A percentile compares a stretch with the other conserved stretches of the same genome.
Evolutionary conservation across 2,329 filamentous ascomycete species (phyloP).

Genomic region (Clathrospora elynae): DNA sequence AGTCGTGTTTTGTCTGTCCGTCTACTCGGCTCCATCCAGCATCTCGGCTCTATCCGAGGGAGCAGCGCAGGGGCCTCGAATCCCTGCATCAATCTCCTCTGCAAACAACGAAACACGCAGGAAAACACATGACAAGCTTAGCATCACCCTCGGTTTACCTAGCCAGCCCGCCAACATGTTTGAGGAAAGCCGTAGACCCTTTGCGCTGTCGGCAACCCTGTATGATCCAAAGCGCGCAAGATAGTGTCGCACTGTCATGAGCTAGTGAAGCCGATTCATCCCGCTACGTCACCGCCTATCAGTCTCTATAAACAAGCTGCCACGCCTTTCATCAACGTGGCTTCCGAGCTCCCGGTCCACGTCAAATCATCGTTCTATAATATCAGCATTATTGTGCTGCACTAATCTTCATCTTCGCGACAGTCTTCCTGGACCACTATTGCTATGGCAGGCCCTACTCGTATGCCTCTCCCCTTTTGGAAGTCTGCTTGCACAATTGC

Average conservation of each 20-base stretch:
- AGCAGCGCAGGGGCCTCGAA: constrained; percentile 7
- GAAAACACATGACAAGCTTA: not conserved
- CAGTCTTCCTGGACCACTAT: not conserved
- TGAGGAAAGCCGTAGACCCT: constrained; percentile 9
- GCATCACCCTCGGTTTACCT: not conserved
- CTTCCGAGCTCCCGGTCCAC: constrained; percentile 7
- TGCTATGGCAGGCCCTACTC: constrained; percentile 24
- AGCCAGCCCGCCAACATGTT: constrained; percentile 4
- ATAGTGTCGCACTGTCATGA: constrained; percentile 15
- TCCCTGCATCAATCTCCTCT: constrained; percentile 8
- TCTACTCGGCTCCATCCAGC: constrained; percentile 9
- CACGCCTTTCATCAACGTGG: constrained; percentile 2
- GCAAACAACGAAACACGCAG: constrained; percentile 6
- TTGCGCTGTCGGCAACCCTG: constrained; percentile 6
- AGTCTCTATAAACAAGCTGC: constrained; percentile 26
- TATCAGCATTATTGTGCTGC: constrained; percentile 8
- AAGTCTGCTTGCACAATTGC: constrained; percentile 2
- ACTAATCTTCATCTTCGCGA: constrained; percentile 17
- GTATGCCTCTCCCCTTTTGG: constrained; percentile 18
- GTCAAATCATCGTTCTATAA: constrained; percentile 7
- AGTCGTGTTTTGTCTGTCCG: constrained; percentile 4
- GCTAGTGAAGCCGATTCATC: constrained; percentile 14
- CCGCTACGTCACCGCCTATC: constrained; percentile 25
- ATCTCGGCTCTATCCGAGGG: constrained; percentile 23
- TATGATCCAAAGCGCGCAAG: constrained; percentile 25